These are phyloP conservation scores for Cucumis variabilis DNA, from an alignment of 331 rosid species.

Conservation along the genomic window DNA sequence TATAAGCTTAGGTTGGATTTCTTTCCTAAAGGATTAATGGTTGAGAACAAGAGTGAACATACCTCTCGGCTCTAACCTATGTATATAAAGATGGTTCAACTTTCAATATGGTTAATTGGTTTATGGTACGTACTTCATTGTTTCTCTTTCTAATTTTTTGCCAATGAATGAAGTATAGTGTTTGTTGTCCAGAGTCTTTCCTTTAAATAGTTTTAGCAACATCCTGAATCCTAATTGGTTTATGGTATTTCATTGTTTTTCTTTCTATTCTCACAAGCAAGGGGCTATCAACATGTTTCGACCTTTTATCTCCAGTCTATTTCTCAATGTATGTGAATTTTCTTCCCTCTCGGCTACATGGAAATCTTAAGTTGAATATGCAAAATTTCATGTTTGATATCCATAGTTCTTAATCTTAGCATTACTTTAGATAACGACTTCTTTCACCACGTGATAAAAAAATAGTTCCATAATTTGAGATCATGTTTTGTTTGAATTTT, in stretches of 20 bases:
- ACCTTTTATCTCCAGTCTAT: conserved; percentile 76
- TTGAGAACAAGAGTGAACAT: not conserved
- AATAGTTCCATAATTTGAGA: not conserved
- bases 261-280: not conserved
- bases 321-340: conserved; percentile 81
- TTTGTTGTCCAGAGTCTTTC: too few relatives aligned
- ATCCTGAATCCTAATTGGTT: too few relatives aligned
- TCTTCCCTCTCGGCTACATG: conserved; percentile 13
- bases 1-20: conserved; percentile 3
- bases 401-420: not conserved
- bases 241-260: too few relatives aligned
- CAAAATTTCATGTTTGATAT: conserved; percentile 10
- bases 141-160: not conserved
- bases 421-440: not conserved
- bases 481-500: not conserved
- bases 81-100: not conserved
- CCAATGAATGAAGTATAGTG: not conserved
- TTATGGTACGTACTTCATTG: not conserved
- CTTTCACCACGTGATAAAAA: not conserved
- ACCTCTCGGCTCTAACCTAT: not conserved
- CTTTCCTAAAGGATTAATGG: not conserved
- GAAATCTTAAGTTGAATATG: conserved; percentile 14
- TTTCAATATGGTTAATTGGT: conserved; percentile 2
- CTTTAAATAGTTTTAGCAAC: too few relatives aligned
- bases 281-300: conserved; percentile 74